phyloP scores from a whole-genome alignment of 1,284 basidiomycete species.

The Moniliella sp. region DNA sequence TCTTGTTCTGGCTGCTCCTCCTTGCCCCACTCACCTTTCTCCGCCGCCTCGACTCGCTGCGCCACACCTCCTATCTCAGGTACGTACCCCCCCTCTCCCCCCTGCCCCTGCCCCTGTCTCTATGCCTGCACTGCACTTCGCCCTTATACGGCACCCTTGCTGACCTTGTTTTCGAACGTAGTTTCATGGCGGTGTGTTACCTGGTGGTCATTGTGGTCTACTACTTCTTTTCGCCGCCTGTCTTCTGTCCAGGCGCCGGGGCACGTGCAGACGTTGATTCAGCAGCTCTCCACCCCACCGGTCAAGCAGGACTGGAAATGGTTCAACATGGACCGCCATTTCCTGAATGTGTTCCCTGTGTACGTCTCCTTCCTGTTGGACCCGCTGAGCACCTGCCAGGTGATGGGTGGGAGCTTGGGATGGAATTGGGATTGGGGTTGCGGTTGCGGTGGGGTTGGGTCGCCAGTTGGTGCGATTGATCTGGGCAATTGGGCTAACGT shows the following conservation, averaged over 20 bases:
- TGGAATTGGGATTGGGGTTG: too few relatives aligned
- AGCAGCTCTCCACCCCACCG: slow-evolving; percentile 9
- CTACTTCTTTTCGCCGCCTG: slow-evolving; percentile 12
- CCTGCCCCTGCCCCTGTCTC: too few relatives aligned
- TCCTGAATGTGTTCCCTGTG: slow-evolving; percentile 61
- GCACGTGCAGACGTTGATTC: too few relatives aligned
- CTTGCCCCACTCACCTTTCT: slow-evolving; percentile 74
- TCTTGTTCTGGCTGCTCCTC: slow-evolving; percentile 56
- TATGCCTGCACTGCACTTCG: too few relatives aligned
- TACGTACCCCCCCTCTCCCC: too few relatives aligned
- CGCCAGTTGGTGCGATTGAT: slow-evolving; percentile 8
- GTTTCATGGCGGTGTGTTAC: slow-evolving; percentile 51
- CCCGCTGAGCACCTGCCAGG: slow-evolving; percentile 4
- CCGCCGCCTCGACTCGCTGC: slow-evolving; percentile 45
- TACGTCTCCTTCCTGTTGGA: slow-evolving; percentile 46
- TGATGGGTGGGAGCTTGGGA: too few relatives aligned
- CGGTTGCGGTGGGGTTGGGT: not conserved
- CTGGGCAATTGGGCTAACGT: too few relatives aligned
- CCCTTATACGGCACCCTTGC: too few relatives aligned
- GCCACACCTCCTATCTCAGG: slow-evolving; percentile 63
- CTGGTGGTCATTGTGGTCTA: slow-evolving; percentile 32
- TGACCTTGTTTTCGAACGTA: too few relatives aligned
- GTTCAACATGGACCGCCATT: slow-evolving; percentile 50
- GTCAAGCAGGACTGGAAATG: slow-evolving; percentile 12
- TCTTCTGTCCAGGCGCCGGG: too few relatives aligned